Conservation (phyloP, 176 grass and related monocot genomes). For the Oryza punctata region DNA sequence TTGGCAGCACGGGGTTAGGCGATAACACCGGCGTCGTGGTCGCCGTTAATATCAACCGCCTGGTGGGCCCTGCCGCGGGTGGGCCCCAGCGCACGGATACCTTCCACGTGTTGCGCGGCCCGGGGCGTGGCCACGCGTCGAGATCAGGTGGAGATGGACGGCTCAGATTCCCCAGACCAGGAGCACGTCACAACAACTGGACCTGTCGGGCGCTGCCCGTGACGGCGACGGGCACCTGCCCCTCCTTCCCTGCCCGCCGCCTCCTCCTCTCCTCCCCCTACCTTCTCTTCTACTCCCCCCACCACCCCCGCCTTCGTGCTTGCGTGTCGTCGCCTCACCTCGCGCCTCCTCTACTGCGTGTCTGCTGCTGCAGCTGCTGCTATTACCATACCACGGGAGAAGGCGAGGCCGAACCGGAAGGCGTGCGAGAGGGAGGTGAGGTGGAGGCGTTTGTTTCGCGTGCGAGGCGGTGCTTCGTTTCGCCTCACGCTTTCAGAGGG, state of each 20-base stretch:
- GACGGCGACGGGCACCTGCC: conserved; percentile 61
- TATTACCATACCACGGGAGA: background rate
- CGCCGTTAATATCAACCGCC: conserved; percentile 36
- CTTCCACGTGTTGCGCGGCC: conserved; percentile 2
- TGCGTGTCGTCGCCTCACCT: conserved; percentile 23
- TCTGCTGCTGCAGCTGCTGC: conserved; percentile 18
- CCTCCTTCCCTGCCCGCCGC: background rate
- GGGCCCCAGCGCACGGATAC: background rate
- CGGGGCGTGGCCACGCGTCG: conserved; percentile 17
- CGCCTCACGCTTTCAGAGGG: background rate
- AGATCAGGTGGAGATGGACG: conserved; percentile 13
- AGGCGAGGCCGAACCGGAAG: background rate
- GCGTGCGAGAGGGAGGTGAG: background rate
- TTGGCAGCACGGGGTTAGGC: conserved; percentile 11
- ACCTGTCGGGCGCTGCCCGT: conserved; percentile 57
- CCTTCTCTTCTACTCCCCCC: conserved; percentile 25
- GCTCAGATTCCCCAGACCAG: conserved; percentile 12
- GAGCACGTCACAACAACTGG: conserved; percentile 37
- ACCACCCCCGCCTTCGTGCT: conserved; percentile 31
- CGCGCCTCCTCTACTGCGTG: conserved; percentile 14
- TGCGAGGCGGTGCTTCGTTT: conserved; percentile 21
- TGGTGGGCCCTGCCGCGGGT: background rate
- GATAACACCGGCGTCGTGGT: conserved; percentile 43
- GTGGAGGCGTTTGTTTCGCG: background rate
- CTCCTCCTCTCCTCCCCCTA: background rate